Conservation (phyloP, 208 protist species). For the Leptomonas pyrrhocoris region DNA sequence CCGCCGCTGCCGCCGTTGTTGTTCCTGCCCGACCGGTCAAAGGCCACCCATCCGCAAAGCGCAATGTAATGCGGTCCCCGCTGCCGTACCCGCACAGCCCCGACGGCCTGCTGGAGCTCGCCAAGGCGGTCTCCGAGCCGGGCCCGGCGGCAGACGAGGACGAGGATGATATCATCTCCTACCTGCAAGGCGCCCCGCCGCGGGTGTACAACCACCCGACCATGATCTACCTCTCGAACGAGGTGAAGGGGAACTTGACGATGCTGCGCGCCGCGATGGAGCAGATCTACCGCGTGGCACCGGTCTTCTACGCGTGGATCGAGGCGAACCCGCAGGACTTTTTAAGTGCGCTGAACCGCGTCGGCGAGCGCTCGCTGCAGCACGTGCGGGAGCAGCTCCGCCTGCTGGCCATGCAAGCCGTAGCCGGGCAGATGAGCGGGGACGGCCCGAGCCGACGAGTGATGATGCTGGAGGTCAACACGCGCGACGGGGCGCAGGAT, state of each 20-base stretch:
- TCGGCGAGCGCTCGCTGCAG: constrained; percentile 26
- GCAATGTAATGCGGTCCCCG: constrained; percentile 12
- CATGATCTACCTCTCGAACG: constrained; percentile 57
- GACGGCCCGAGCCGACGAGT: constrained; percentile 26
- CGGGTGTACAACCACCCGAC: constrained; percentile 54
- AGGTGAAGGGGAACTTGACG: constrained; percentile 44
- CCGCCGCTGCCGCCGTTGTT: too few species aligned
- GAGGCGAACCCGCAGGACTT: constrained; percentile 47
- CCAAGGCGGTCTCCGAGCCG: constrained; percentile 8
- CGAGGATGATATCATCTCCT: constrained; percentile 27
- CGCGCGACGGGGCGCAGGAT: constrained; percentile 26
- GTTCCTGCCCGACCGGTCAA: neutral
- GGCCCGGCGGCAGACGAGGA: constrained; percentile 7
- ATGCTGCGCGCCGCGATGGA: constrained; percentile 47
- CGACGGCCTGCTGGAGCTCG: constrained; percentile 38
- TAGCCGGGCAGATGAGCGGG: constrained; percentile 33
- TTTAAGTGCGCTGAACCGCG: constrained; percentile 34
- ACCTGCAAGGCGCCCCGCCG: constrained; percentile 29
- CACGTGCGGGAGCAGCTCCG: constrained; percentile 34
- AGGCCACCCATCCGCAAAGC: neutral
- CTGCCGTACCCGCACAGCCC: constrained; percentile 54
- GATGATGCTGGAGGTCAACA: constrained; percentile 40
- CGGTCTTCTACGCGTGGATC: constrained; percentile 65
- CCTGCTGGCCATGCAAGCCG: constrained; percentile 31
- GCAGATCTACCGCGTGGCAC: constrained; percentile 46